A percentile compares a stretch with the other conserved stretches of the same genome.
phyloP scores from a whole-genome alignment of 1,284 basidiomycete species.

The Puccinia brachypodii region DNA sequence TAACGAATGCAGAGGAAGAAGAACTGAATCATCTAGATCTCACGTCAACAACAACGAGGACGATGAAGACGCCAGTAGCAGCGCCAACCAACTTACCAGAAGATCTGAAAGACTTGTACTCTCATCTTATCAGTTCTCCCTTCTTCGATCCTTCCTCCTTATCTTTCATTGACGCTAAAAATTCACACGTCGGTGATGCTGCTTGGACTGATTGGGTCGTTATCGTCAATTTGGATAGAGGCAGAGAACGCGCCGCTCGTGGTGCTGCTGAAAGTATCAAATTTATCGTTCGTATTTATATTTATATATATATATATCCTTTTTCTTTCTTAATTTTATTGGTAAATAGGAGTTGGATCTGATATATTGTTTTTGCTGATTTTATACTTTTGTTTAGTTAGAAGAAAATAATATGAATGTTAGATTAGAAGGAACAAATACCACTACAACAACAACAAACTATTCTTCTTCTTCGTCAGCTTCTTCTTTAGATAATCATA shows the following conservation, averaged over 20 bases:
- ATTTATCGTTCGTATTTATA: conserved; percentile 51
- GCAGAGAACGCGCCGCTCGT: conserved; percentile 52
- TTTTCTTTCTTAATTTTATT: no score
- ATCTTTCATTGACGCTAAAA: conserved; percentile 53
- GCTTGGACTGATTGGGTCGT: conserved; percentile 55
- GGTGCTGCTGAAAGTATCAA: conserved; percentile 53
- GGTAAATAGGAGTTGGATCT: no score
- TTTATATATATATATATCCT: no score
- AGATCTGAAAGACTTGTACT: conserved; percentile 51
- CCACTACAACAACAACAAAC: conserved; percentile 54
- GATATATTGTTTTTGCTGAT: conserved; percentile 50
- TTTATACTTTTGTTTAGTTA: conserved; percentile 7
- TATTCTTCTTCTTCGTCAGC: conserved; percentile 48
- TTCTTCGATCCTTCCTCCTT: conserved; percentile 52
- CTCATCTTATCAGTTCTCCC: conserved; percentile 52
- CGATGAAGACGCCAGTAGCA: conserved; percentile 15
- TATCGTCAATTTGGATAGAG: conserved; percentile 50
- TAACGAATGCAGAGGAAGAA: neutral
- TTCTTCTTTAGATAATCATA: conserved; percentile 46
- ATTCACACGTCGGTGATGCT: conserved; percentile 48
- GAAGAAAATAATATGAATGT: conserved; percentile 20
- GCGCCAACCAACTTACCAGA: conserved; percentile 51
- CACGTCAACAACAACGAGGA: neutral
- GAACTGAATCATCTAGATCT: neutral
- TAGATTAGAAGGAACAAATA: conserved; percentile 65